Base-by-base conservation (phyloP, 257 asterid genomes). In the Ilex aquifolium region DNA sequence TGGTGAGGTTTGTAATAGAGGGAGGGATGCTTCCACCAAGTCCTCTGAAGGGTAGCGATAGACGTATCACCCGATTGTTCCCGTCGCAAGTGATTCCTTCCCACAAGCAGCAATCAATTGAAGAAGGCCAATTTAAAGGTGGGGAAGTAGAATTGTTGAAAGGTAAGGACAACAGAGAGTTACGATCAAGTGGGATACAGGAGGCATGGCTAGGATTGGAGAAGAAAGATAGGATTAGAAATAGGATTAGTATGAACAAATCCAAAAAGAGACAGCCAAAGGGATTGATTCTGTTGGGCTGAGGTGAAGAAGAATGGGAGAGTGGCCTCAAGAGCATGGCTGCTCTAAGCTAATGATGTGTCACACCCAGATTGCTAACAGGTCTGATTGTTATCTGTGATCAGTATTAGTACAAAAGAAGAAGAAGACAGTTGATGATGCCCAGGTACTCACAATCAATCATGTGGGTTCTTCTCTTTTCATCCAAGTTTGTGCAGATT, bases 21-120 rank as follows among this genome's bases (percentile, higher is more conserved):
- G 83, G 79, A 12, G 90, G 62, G 65, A 89, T 62, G 61, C 8
- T 75, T 16, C 97, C 97, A 0, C 27, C 53, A 10, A 92, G 85
- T 66, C 88, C 88, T 54, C 82, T 70, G 3, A 85, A 81, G 12
- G 99, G 94, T 10, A 89, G 87, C 80, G 56, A 73, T 7, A 92
- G 79, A 46, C 65, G 12, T 62, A 59, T 76, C 10, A 92, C 96
- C 32, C 88, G 73, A 27, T 78, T 90, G 7, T 46, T 69, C 14
- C 39, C 72, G 57, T 92, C 97, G 72, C 99, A 92, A 15, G 58
- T 62, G 8, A 92, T 66, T 8, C 99, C 99, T 60, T 92, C 97
- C 99, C 99, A 87, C 44, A 10, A 31, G 74, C 99, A 92, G 78
- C 99, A 92, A 60, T 92, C 95, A 13, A 21, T 21, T 4, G 86